These are phyloP conservation scores for Hermanozyma aechmeae DNA, from an alignment of 805 yeast species.

Conservation along the genomic window DNA sequence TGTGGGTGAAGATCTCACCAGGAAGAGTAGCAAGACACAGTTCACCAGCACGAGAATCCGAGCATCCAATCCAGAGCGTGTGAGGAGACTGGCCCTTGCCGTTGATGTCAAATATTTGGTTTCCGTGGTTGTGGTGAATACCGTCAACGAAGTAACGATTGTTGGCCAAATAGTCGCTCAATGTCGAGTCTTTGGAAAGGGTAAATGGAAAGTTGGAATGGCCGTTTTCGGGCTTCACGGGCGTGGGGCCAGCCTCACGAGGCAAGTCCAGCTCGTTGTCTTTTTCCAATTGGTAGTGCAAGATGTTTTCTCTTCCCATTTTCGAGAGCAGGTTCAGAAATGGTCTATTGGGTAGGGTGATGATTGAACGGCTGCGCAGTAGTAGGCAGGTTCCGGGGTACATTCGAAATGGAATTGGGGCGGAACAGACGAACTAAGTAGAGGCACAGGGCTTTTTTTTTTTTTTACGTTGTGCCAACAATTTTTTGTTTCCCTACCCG, in stretches of 20 bases:
- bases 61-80: conserved; percentile 89
- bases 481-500: too few species aligned
- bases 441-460: too few species aligned
- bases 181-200: conserved; percentile 35
- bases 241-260: conserved; percentile 4
- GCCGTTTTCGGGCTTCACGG: conserved; percentile 7
- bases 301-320: conserved; percentile 35
- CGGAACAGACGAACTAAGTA: too few species aligned
- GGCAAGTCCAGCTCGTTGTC: conserved; percentile 28
- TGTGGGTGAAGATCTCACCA: conserved; percentile 83
- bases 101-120: conserved; percentile 46
- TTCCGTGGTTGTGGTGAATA: conserved; percentile 42
- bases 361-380: too few species aligned
- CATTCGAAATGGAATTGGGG: too few species aligned
- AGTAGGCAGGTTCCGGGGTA: too few species aligned
- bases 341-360: too few species aligned
- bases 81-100: conserved; percentile 87
- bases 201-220: conserved; percentile 33
- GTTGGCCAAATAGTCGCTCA: conserved; percentile 39
- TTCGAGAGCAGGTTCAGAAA: too few species aligned
- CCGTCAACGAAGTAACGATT: conserved; percentile 39
- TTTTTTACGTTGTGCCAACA: too few species aligned
- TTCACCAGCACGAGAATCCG: conserved; percentile 87
- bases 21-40: conserved; percentile 67
- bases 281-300: conserved; percentile 30